Conservation (phyloP, 2,329 filamentous ascomycete species). For the Beauveria sp. region DNA sequence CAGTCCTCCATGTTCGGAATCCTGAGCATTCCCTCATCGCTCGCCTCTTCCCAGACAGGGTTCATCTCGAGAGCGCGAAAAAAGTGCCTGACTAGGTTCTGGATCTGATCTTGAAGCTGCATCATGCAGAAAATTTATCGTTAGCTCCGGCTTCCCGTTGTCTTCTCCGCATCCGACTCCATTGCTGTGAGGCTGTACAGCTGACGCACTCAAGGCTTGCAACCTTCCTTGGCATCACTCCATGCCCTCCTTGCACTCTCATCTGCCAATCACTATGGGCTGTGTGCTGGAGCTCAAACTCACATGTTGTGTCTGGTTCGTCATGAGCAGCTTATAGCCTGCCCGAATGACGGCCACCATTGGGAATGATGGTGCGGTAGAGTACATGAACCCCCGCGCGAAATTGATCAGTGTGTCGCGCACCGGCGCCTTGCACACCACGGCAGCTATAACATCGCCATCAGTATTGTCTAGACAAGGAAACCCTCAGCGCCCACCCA, state of each 20-base stretch:
- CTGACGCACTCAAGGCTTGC: neutral
- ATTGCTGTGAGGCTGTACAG: neutral
- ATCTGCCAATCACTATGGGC: neutral
- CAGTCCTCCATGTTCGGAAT: constrained; percentile 22
- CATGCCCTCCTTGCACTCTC: neutral
- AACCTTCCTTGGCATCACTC: neutral
- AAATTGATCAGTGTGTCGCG: constrained; percentile 16
- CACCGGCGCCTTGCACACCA: constrained; percentile 16
- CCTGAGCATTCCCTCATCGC: constrained; percentile 19
- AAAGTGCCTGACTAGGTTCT: constrained; percentile 21
- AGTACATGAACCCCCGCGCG: constrained; percentile 16
- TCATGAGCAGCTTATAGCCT: constrained; percentile 15
- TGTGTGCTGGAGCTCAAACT: neutral
- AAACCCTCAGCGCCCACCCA: neutral
- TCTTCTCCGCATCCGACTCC: neutral
- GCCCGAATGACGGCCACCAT: constrained; percentile 16
- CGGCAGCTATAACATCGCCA: constrained; percentile 11
- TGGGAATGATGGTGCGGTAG: constrained; percentile 16
- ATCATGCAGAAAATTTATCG: neutral
- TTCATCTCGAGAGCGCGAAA: constrained; percentile 19
- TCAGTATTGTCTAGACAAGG: neutral
- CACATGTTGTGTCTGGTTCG: constrained; percentile 11
- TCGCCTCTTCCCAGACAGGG: constrained; percentile 17
- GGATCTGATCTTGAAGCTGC: constrained; percentile 16
- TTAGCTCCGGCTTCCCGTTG: neutral